Base-by-base conservation (phyloP, 768 basidiomycete genomes). In the Tylopilus intermedius region DNA sequence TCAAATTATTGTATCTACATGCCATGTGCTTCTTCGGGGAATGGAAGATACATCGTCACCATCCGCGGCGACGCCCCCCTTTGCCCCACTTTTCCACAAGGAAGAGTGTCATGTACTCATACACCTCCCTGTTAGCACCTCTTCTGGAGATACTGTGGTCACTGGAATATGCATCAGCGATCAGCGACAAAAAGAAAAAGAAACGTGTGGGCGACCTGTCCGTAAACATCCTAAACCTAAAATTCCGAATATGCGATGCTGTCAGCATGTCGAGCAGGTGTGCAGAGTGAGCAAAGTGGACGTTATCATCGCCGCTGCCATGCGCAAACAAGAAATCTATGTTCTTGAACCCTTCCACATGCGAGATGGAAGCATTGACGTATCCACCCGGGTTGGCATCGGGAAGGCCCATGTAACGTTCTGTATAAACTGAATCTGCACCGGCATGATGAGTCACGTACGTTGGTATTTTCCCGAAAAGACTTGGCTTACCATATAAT, bases 261-360 rank as follows among this genome's bases (percentile, higher is more conserved):
- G 94, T 97, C 60, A 99, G 80, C 84, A 96, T 94, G 69, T 98
- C 95, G 33, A 99, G 71, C 62, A 99, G 64, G 59, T 89, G 89
- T 11, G 93, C 93, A 49, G 88, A 84, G 71, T 99, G 94, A 37
- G 88, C 82, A 62, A 81, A 94, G 70, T 99, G 96, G 42, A 99
- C 94, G 63, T 98, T 98, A 67, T 98, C 95, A 66, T 98, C 95
- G 8, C 86, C 95, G 59, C 86, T 92, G 29, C 96, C 96, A 62
- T 97, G 94, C 9, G 88, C 90, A 49, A 97, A 81, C 46, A 94
- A 68, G 67, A 80, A 98, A 58, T 92, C 81, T 29, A 86, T 77
- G 52, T 88, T 75, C 57, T 80, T 72, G 76, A 98, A 99, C 3
- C 85, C 92, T 9, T 85, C 86, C 45, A 96, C 92, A 64, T 90